Base-by-base conservation (phyloP, 495 filamentous ascomycete genomes). In the Monascus purpureus region DNA sequence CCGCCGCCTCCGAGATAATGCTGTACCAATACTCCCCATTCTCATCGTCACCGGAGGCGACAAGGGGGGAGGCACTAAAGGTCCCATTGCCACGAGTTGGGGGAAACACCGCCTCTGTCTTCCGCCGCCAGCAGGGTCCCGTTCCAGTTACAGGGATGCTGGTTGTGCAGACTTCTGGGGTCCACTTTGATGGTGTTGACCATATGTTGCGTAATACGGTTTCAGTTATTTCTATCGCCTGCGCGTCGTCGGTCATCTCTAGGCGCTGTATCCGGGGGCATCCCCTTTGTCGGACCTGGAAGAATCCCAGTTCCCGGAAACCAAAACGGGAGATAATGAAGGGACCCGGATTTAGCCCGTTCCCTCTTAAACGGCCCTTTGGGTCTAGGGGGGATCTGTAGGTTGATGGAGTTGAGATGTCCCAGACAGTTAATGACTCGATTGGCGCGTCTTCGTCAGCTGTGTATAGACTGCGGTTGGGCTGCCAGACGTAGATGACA, bases 401-500 rank as follows among this genome's bases (percentile, higher is more conserved):
- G 0, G 57, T 33, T 5, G 68, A 73, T 2, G 61, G 53, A 0
- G 59, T 54, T 1, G 68, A 69, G 32, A 82, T 76, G 29, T 82
- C 72, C 77, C 75, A 82, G 1, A 82, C 56, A n/a, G 63, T 63
- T 11, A 80, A 45, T 13, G 68, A 65, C 42, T 82, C 76, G 17
- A 72, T 65, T 1, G 72, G 72, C 11, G 70, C 65, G 40, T 66
- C 66, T 24, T 77, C 72, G 8, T 67, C 63, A 2, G 57, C 56
- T 0, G 57, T 65, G 45, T 71, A 71, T 6, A 70, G 45, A 25
- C 69, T 70, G 25, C 70, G 67, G 35, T 74, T 72, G 0, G 70
- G 68, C 33, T 77, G 75, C 73, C 74, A 80, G 14, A 72, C 57
- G 45, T 80, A 82, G 2, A 78, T 59, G 17, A 67, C 72, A 43